phyloP scores from a whole-genome alignment of 2,329 filamentous ascomycete genomes.

The Pseudogymnoascus sp. region DNA sequence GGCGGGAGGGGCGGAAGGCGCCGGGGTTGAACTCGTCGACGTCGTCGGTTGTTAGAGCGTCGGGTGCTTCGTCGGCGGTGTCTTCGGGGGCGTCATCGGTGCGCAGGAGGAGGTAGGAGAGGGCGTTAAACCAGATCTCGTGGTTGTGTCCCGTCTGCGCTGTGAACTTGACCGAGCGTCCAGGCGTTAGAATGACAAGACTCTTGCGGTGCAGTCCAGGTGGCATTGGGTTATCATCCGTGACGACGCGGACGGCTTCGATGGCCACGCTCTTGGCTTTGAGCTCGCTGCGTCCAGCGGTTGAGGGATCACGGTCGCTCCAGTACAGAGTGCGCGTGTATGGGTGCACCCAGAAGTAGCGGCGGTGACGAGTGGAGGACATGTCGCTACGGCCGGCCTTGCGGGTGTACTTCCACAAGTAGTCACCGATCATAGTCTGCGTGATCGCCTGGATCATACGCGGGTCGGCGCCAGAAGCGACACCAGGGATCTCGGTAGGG shows the following conservation, averaged over 20 bases:
- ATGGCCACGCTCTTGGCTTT: conserved; percentile 85
- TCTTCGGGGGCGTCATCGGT: conserved; percentile 52
- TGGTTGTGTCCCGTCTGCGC: conserved; percentile 89
- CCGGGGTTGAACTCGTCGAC: conserved; percentile 74
- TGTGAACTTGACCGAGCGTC: conserved; percentile 85
- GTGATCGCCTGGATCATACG: conserved; percentile 99
- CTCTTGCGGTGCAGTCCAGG: conserved; percentile 93
- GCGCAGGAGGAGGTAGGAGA: conserved; percentile 84
- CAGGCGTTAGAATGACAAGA: conserved; percentile 80
- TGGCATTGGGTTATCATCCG: conserved; percentile 90
- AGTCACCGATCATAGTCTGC: conserved; percentile 99
- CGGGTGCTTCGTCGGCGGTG: conserved; percentile 48
- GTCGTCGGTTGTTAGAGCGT: conserved; percentile 50
- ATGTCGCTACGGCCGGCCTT: conserved; percentile 84
- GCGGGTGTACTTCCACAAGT: conserved; percentile 97
- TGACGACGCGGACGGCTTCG: conserved; percentile 83
- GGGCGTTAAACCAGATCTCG: conserved; percentile 96
- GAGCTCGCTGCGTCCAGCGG: conserved; percentile 67
- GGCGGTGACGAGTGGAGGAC: conserved; percentile 80
- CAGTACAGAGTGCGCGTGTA: conserved; percentile 96
- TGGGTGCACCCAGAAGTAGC: conserved; percentile 99
- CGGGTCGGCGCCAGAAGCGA: conserved; percentile 73
- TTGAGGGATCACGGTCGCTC: conserved; percentile 82
- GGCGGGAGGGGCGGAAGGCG: conserved; percentile 34
- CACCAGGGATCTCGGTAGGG: conserved; percentile 46